These are phyloP conservation scores for Pugionium dolabratum DNA, from an alignment of 345 rosid genomes.

Conservation along the genomic window DNA sequence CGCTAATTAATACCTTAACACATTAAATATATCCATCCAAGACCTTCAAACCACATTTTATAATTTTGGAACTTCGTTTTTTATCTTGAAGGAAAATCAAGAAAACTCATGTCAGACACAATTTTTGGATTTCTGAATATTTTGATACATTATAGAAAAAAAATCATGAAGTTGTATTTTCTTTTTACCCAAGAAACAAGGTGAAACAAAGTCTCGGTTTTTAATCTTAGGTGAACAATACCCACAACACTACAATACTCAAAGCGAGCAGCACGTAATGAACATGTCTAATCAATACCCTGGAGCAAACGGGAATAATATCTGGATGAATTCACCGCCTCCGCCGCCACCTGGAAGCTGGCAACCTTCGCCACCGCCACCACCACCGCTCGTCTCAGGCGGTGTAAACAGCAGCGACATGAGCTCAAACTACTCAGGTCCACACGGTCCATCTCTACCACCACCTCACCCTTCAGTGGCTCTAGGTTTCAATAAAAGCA, in stretches of 20 bases:
- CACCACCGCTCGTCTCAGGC: conserved; percentile 37
- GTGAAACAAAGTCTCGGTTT: conserved; percentile 4
- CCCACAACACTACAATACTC: conserved; percentile 40
- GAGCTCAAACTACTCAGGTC: conserved; percentile 62
- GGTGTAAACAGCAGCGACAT: conserved; percentile 49
- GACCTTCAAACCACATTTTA: conserved; percentile 1
- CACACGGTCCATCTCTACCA: conserved; percentile 54
- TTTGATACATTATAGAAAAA: neutral
- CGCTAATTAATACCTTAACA: conserved; percentile 1
- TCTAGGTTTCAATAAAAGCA: conserved; percentile 58
- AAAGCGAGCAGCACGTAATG: conserved; percentile 31
- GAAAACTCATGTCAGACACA: too few relatives aligned
- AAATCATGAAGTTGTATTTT: neutral
- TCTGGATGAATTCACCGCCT: conserved; percentile 44
- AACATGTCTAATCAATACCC: conserved; percentile 45
- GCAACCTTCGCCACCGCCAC: conserved; percentile 42
- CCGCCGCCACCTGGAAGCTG: conserved; percentile 48
- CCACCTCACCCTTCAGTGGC: conserved; percentile 63
- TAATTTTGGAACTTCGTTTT: neutral
- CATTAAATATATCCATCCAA: neutral
- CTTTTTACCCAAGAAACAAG: conserved; percentile 27
- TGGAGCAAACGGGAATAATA: conserved; percentile 37
- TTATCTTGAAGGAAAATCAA: neutral
- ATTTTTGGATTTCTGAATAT: neutral
- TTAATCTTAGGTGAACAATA: conserved; percentile 36